phyloP scores from a whole-genome alignment of 257 asterid genomes.

The Haberlea rhodopensis region DNA sequence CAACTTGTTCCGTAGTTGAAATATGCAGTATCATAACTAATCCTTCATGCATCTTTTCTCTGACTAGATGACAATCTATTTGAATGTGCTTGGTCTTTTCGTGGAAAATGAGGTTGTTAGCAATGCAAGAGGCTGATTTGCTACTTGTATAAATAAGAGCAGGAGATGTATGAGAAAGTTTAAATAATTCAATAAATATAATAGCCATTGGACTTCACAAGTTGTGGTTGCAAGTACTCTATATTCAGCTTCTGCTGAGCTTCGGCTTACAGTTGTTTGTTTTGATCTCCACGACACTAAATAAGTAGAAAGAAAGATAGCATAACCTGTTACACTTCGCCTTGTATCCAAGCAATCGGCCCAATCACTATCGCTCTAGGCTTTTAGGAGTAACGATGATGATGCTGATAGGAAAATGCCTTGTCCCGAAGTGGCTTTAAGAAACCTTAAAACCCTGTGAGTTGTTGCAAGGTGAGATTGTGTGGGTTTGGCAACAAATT shows the following conservation, averaged over 20 bases:
- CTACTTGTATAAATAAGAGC: too few relatives aligned
- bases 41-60: neutral
- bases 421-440: neutral
- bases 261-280: neutral
- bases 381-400: neutral
- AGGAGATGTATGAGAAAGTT: too few relatives aligned
- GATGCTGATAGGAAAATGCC: neutral
- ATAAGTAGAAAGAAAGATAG: neutral
- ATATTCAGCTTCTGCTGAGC: neutral
- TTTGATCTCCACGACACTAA: neutral
- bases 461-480: neutral
- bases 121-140: too few relatives aligned
- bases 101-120: neutral
- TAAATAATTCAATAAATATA: neutral
- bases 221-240: neutral
- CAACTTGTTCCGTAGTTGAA: neutral
- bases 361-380: neutral
- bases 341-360: neutral
- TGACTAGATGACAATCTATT: too few relatives aligned
- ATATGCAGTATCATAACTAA: neutral
- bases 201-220: neutral
- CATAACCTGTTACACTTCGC: neutral
- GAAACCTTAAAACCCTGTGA: neutral
- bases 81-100: too few relatives aligned
- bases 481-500: neutral